These are phyloP conservation scores for Articulospora tetracladia DNA, from an alignment of 495 filamentous ascomycete genomes.

Conservation along the genomic window DNA sequence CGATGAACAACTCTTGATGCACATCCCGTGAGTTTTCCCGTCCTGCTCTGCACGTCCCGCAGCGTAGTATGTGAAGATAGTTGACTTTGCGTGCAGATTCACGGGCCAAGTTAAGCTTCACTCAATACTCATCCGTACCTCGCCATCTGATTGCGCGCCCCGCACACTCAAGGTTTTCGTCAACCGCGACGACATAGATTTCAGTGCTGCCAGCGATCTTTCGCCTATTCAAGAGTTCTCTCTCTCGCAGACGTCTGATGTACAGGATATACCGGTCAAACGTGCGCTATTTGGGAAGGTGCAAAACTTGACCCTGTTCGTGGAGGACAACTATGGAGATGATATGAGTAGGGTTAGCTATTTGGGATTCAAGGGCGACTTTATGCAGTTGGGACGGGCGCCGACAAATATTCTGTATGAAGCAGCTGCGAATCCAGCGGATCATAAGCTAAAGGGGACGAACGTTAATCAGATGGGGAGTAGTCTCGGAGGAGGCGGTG, in stretches of 20 bases:
- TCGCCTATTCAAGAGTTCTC: slow-evolving; percentile 72
- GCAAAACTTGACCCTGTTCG: slow-evolving; percentile 73
- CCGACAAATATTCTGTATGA: slow-evolving; percentile 87
- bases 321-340: slow-evolving; percentile 69
- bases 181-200: slow-evolving; percentile 86
- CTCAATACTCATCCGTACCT: slow-evolving; percentile 77
- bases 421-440: slow-evolving; percentile 83
- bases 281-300: slow-evolving; percentile 85
- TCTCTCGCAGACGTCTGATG: slow-evolving; percentile 70
- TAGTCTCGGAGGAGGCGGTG: slow-evolving; percentile 33
- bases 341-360: slow-evolving; percentile 78
- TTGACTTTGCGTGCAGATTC: no score
- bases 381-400: slow-evolving; percentile 78
- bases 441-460: slow-evolving; percentile 60
- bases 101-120: slow-evolving; percentile 91
- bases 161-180: slow-evolving; percentile 76
- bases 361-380: slow-evolving; percentile 90
- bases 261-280: slow-evolving; percentile 82
- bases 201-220: slow-evolving; percentile 64
- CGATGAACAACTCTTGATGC: slow-evolving; percentile 91
- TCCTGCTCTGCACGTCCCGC: no score
- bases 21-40: slow-evolving; percentile 63
- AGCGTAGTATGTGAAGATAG: no score
- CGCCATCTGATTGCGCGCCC: slow-evolving; percentile 66
- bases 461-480: slow-evolving; percentile 44